Base-by-base conservation (phyloP, 2,329 filamentous ascomycete genomes). In the Phialemoniopsis sp. region DNA sequence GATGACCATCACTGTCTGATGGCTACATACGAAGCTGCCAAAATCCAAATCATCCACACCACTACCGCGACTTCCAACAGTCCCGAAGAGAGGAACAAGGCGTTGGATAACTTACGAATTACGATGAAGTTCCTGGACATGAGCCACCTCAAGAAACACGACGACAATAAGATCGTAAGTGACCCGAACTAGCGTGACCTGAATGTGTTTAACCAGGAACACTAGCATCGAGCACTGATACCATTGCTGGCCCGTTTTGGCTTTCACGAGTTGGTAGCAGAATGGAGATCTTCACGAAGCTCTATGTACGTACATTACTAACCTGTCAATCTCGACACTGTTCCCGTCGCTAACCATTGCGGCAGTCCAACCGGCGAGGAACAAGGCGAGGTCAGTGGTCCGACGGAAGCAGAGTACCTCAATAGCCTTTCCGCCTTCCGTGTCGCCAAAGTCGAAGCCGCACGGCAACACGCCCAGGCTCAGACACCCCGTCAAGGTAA, bases 31-130 rank as follows among this genome's bases (percentile, higher is more conserved):
- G 53, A 55, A 36, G 47, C 53, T 7, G 44, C 50, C 34, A 56
- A 55, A 34, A 49, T 56, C 15, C 53, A 54, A 16, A 47, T 54
- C 19, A 45, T 56, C 8, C 50, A 53, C 32, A 41, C 50, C 5
- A 47, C 53, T 4, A 52, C 51, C 17, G 48, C 48, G 4, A 46
- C 30, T 12, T 14, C 46, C 13, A 44, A 44, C 18, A 43, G 38
- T 21, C 45, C 44, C 5, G 40, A 45, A n/a, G 43, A 46, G 30
- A 37, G 47, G 13, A 36, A 45, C 19, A 38, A 38, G 8, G 48
- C 49, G 4, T 41, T 41, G 26, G 46, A 49, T 13, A 52, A 54
- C 37, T 41, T 55, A 8, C 36, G 42, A 9, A 42, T 38, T n/a
- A 48, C 49, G 16, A 36, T 55, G 14, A 36, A 21, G 26, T 17